Conservation (phyloP, 2,329 filamentous ascomycete species). For the Acrodontium crateriforme region DNA sequence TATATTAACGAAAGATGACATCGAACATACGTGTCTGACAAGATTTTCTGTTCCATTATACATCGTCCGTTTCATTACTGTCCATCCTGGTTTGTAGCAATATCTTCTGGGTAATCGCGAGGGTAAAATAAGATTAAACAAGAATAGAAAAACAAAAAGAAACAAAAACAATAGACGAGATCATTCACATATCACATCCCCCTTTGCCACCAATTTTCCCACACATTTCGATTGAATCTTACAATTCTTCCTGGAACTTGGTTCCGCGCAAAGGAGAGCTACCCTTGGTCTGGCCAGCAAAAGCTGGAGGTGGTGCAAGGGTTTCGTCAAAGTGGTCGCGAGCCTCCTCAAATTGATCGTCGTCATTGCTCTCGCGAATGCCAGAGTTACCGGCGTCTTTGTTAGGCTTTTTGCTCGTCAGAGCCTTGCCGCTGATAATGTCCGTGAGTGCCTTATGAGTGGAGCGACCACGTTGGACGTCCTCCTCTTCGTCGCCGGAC, state of each 20-base stretch:
- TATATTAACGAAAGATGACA: too few relatives aligned
- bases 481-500: slow-evolving; percentile 18
- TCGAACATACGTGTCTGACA: too few relatives aligned
- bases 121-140: too few relatives aligned
- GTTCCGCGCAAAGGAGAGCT: slow-evolving; percentile 39
- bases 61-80: too few relatives aligned
- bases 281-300: slow-evolving; percentile 22
- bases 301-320: slow-evolving; percentile 28
- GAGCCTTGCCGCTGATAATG: slow-evolving; percentile 2
- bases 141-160: too few relatives aligned
- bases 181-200: slow-evolving; percentile 1
- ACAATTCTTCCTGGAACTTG: slow-evolving; percentile 46
- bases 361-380: slow-evolving; percentile 13
- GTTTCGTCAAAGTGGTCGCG: slow-evolving; percentile 36
- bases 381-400: not conserved
- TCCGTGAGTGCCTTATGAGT: too few relatives aligned
- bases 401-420: not conserved
- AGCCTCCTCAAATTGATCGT: slow-evolving; percentile 40
- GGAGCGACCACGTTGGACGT: slow-evolving; percentile 17
- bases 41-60: too few relatives aligned
- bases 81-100: too few relatives aligned
- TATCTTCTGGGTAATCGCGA: too few relatives aligned
- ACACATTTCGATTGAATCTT: slow-evolving; percentile 6
- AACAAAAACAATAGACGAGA: too few relatives aligned
- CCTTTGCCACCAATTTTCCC: slow-evolving; percentile 1